Base-by-base conservation (phyloP, 1,284 basidiomycete species). In the Cryptococcus jaspeensis region DNA sequence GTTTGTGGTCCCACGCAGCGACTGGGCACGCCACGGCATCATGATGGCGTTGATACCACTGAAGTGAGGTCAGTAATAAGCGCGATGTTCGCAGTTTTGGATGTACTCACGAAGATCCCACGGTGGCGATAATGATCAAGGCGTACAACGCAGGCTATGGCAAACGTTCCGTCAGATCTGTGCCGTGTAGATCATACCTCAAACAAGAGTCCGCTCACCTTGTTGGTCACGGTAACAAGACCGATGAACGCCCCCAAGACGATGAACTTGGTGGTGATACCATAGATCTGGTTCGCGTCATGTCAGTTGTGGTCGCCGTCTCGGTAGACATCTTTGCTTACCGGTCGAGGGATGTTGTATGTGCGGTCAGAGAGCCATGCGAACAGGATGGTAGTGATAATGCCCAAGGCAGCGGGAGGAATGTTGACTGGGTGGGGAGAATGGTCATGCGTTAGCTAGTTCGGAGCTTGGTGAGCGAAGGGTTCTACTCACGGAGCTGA, bases 11-110 rank as follows among this genome's bases (percentile, higher is more conserved):
- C 61, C 64, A 1, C 50, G 47, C 28, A 56, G 18, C 23, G 51
- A 50, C 36, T 62, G 59, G 13, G 58, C 47, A 12, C 64, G 50
- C 56, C 54, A 58, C 12, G 60, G 56, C 23, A 58, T 52, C 40
- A 56, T 45, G 20, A 49, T 36, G 9, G 41, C 41, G 2, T 0
- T 37, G 43, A 16, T 38, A 44, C 38, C 47, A 42, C 41, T 43
- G 13, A 20, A 7, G 20, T 2, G 8, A n/a, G 1, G 13, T 43
- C n/a, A 43, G 41, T 11, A 20, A 20, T n/a, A 23, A 18, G 15
- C n/a, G 12, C 3, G 28, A 32, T 9, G 28, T 43, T 18, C 12
- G 15, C n/a, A 20, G 15, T 43, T n/a, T 0, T 23, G 18, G n/a
- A 43, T 11, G 1, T 0, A 43, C 41, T 43, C 16, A 43, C 41